phyloP scores from a whole-genome alignment of 495 filamentous ascomycete genomes.

The Thermothielavioides terrestris region DNA sequence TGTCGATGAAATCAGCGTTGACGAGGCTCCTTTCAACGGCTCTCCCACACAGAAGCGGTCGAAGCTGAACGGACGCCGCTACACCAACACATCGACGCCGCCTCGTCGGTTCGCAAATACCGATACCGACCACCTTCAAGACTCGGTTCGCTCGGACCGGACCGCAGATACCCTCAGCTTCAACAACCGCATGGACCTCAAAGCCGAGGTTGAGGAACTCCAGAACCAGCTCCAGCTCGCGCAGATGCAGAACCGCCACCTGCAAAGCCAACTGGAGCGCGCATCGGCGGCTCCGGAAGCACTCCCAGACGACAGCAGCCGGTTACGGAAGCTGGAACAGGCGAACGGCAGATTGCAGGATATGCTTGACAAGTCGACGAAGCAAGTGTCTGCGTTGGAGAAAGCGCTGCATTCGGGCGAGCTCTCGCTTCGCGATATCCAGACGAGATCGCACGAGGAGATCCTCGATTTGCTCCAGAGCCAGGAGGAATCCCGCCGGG shows the following conservation, averaged over 20 bases:
- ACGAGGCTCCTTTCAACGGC: constrained; percentile 65
- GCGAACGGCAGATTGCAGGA: constrained; percentile 90
- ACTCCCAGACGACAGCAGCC: constrained; percentile 68
- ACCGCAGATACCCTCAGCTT: constrained; percentile 85
- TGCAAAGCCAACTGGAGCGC: constrained; percentile 78
- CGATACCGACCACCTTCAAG: constrained; percentile 50
- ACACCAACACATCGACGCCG: constrained; percentile 68
- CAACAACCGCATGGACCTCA: constrained; percentile 84
- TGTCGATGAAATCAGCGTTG: constrained; percentile 81
- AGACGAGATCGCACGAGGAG: constrained; percentile 90
- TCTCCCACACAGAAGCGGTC: constrained; percentile 70
- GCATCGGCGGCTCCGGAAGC: constrained; percentile 46
- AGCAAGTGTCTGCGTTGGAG: constrained; percentile 87
- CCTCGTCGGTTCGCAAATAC: constrained; percentile 61
- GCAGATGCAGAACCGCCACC: constrained; percentile 92
- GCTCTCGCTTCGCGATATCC: constrained; percentile 81
- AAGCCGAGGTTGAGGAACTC: constrained; percentile 80
- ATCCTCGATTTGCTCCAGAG: constrained; percentile 88
- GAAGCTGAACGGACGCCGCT: constrained; percentile 62
- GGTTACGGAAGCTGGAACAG: constrained; percentile 85
- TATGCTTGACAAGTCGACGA: constrained; percentile 87
- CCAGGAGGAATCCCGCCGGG: constrained; percentile 81
- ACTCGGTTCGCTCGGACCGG: constrained; percentile 79
- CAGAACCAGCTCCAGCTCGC: constrained; percentile 93
- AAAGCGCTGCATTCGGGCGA: constrained; percentile 82